These are phyloP conservation scores for Apiospora pterosperma DNA, from an alignment of 2,329 filamentous ascomycete genomes.

Conservation along the genomic window DNA sequence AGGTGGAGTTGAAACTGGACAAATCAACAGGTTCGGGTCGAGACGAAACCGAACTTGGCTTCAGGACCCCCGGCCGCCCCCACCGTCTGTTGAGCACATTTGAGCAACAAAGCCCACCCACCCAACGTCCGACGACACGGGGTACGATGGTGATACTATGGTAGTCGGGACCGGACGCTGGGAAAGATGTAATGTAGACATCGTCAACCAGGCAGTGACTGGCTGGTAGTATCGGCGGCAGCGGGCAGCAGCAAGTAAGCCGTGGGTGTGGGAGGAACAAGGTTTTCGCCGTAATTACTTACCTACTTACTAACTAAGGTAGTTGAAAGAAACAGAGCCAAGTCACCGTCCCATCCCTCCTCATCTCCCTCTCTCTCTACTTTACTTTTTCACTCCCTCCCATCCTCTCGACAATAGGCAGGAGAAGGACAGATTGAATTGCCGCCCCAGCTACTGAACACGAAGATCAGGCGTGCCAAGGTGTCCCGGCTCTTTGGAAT, in stretches of 20 bases:
- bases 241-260: not conserved
- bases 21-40: not conserved
- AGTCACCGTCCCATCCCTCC: not conserved
- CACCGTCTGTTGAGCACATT: conserved; percentile 1
- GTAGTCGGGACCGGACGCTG: not conserved
- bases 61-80: not conserved
- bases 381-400: too few relatives aligned
- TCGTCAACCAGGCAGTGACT: too few relatives aligned
- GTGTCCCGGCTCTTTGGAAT: not conserved
- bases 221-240: too few relatives aligned
- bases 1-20: not conserved
- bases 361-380: not conserved
- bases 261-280: not conserved
- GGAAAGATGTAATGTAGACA: not conserved
- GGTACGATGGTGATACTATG: not conserved
- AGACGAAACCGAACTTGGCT: not conserved
- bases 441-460: not conserved
- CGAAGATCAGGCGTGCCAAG: not conserved
- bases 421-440: not conserved
- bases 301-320: too few relatives aligned
- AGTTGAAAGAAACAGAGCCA: not conserved
- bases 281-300: too few relatives aligned
- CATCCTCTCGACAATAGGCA: not conserved
- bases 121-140: not conserved
- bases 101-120: not conserved